A percentile compares a stretch with the other conserved stretches of the same genome.
These are phyloP conservation scores for Starmera dryadoides DNA, from an alignment of 805 yeast species.

Conservation along the genomic window DNA sequence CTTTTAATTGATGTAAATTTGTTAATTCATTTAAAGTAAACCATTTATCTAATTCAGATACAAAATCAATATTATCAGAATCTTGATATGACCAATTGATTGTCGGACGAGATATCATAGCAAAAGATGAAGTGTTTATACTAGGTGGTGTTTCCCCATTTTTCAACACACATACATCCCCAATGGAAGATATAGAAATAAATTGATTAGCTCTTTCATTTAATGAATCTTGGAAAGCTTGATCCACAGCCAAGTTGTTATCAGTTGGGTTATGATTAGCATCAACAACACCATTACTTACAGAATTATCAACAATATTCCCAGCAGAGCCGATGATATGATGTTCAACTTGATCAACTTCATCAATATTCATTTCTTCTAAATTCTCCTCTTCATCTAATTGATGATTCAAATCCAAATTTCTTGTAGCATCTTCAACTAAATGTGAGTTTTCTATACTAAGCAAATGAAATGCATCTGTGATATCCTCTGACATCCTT, in stretches of 20 bases:
- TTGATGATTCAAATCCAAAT: slow-evolving; percentile 4
- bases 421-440: slow-evolving; percentile 2
- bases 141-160: slow-evolving; percentile 4
- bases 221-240: slow-evolving; percentile 24
- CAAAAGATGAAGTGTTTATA: slow-evolving; percentile 14
- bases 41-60: slow-evolving; percentile 41
- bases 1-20: slow-evolving; percentile 3
- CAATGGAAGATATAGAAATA: no score
- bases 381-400: slow-evolving; percentile 12
- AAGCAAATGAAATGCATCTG: neutral
- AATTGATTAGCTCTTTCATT: slow-evolving; percentile 29
- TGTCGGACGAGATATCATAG: slow-evolving; percentile 30
- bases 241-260: slow-evolving; percentile 23
- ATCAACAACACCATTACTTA: no score
- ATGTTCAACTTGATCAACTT: slow-evolving; percentile 37
- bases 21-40: slow-evolving; percentile 26
- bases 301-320: neutral
- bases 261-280: slow-evolving; percentile 5
- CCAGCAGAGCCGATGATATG: no score
- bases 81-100: slow-evolving; percentile 37
- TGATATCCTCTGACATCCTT: slow-evolving; percentile 4
- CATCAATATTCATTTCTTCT: slow-evolving; percentile 31
- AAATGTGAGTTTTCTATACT: slow-evolving; percentile 3
- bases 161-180: no score
- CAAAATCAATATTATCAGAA: slow-evolving; percentile 19